Conservation (phyloP, 2,329 filamentous ascomycete species). For the Triangularia setosa region DNA sequence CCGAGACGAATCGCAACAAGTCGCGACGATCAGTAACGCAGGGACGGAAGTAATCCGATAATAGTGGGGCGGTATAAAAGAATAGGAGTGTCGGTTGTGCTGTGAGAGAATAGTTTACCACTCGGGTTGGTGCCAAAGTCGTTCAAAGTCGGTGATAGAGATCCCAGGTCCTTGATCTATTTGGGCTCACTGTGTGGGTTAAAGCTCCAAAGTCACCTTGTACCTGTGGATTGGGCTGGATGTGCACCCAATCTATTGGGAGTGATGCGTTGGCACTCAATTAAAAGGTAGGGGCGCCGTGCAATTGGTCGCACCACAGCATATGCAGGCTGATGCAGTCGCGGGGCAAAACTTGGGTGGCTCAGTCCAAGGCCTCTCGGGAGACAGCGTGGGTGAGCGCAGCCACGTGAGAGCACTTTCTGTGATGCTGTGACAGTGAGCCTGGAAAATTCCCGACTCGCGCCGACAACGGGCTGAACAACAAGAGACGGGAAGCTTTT, state of each 20-base stretch:
- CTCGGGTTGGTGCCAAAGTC: constrained; percentile 15
- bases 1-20: constrained; percentile 18
- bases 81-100: constrained; percentile 8
- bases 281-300: constrained; percentile 49
- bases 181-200: constrained; percentile 44
- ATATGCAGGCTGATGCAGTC: constrained; percentile 57
- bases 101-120: constrained; percentile 18
- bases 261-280: constrained; percentile 59
- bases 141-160: constrained; percentile 22
- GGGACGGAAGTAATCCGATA: constrained; percentile 1
- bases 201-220: constrained; percentile 39
- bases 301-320: constrained; percentile 52
- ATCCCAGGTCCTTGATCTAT: constrained; percentile 31
- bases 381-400: constrained; percentile 33
- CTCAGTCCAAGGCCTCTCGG: constrained; percentile 34
- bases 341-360: constrained; percentile 37
- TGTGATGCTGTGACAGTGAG: constrained; percentile 21
- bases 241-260: constrained; percentile 53
- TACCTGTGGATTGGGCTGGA: constrained; percentile 43
- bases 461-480: constrained; percentile 11
- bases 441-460: constrained; percentile 16
- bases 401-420: constrained; percentile 41
- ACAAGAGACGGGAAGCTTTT: constrained; percentile 24
- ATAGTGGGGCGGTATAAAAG: constrained; percentile 15
- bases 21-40: constrained; percentile 15